Conservation (phyloP, 2,329 filamentous ascomycete species). For the Rosellinia necatrix region DNA sequence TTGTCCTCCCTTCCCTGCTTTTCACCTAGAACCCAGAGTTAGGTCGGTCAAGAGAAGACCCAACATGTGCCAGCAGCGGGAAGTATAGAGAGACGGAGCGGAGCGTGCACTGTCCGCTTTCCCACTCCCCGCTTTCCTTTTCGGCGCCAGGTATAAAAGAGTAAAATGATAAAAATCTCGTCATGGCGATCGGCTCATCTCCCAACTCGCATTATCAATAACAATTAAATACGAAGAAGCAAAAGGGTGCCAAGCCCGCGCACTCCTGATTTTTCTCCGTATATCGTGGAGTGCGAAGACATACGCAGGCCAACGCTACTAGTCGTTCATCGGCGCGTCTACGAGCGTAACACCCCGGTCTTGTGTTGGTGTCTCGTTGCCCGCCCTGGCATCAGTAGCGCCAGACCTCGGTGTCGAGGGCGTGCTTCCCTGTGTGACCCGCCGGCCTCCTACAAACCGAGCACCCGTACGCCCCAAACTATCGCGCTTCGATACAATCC, state of each 20-base stretch:
- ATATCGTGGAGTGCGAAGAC: not conserved
- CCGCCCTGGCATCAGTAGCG: slow-evolving; percentile 29
- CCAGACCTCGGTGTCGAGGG: slow-evolving; percentile 37
- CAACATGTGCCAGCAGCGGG: slow-evolving; percentile 1
- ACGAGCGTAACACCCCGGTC: slow-evolving; percentile 56
- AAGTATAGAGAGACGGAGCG: not conserved
- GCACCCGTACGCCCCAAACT: slow-evolving; percentile 61
- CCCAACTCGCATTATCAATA: slow-evolving; percentile 18
- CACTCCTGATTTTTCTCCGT: not conserved
- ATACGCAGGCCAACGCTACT: slow-evolving; percentile 31
- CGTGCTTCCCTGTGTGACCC: slow-evolving; percentile 46
- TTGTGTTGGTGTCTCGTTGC: slow-evolving; percentile 33
- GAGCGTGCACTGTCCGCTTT: too few relatives aligned
- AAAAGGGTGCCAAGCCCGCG: not conserved
- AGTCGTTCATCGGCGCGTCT: slow-evolving; percentile 58
- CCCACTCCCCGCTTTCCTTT: not conserved
- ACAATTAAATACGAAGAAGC: slow-evolving; percentile 10
- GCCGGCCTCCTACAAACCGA: slow-evolving; percentile 57
- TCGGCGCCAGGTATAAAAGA: slow-evolving; percentile 17
- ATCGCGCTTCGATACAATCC: slow-evolving; percentile 63
- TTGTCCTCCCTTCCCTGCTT: not conserved
- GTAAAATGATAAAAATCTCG: slow-evolving; percentile 2
- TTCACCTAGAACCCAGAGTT: not conserved
- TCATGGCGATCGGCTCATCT: not conserved
- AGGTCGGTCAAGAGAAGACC: not conserved